Base-by-base conservation (phyloP, 179 eudicot species). In the Beta macrorhiza region DNA sequence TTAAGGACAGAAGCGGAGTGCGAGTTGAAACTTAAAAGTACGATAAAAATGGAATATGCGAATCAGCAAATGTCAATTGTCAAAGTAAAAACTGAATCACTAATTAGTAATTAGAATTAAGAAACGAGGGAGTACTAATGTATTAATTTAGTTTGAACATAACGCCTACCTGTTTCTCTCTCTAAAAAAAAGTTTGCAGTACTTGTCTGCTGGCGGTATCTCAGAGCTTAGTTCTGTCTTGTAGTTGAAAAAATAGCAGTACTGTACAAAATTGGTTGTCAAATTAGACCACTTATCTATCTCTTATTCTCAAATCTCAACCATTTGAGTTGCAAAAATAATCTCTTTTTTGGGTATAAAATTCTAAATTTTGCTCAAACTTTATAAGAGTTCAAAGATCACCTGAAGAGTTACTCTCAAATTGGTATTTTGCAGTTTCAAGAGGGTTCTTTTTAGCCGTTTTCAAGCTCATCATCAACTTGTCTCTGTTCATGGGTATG, bases 351-450 rank as follows among this genome's bases (percentile, higher is more conserved):
- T 20, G 14, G 25, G 1, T 32, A 17, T 32, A 57, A 57, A 2
- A 10, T 7, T 29, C 49, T 62, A 37, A 19, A 20, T 55, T 74
- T 9, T 64, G 67, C 25, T 16, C 19, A 65, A 19, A 10, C 1
- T 20, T 57, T 2, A 29, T 19, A n/a, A 3, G 77, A 55, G 77
- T 15, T 65, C 14, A 12, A 45, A 55, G 20, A 15, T 53, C 45
- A 51, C 19, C 11, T n/a, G 59, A 47, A 72, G 37, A 79, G 47
- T 9, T 62, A 22, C 13, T 57, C 20, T 53, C 67, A 32, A 79
- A 58, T 14, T 74, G 69, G 29, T 2, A 45, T 80, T 72, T 79
- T 55, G 73, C 64, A 78, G 52, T 64, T 79, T 70, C 58, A 20
- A 9, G 68, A 42, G 47, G 47, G 20, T 70, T 58, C 68, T 55